Percentiles rank a stretch among this genome's conserved stretches.
Conservation (phyloP, 2,329 filamentous ascomycete species). For the Ilyonectria robusta region DNA sequence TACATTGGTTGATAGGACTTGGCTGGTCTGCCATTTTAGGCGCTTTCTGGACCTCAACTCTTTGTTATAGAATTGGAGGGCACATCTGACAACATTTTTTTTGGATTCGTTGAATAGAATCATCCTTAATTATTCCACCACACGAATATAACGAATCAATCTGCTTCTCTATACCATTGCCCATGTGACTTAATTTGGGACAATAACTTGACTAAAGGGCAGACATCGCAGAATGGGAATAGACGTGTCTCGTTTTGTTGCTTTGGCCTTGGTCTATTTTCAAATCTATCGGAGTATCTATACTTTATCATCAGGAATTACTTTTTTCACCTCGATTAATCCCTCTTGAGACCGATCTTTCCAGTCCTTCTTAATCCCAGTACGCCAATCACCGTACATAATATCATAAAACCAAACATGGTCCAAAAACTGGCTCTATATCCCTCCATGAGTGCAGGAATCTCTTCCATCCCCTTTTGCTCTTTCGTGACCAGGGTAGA, state of each 20-base stretch:
- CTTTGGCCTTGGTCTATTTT: background rate
- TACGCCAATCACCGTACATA: slow-evolving; percentile 55
- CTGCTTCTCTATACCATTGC: background rate
- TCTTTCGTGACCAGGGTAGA: slow-evolving; percentile 55
- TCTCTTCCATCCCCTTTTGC: slow-evolving; percentile 41
- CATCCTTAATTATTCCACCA: background rate
- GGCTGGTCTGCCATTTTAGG: background rate
- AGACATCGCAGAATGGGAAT: background rate
- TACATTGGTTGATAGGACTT: background rate
- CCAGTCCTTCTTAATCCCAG: slow-evolving; percentile 60
- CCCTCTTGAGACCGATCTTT: slow-evolving; percentile 62
- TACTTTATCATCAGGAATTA: background rate
- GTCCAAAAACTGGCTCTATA: slow-evolving; percentile 67
- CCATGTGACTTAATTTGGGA: background rate
- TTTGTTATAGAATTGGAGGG: background rate
- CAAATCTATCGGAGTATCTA: background rate
- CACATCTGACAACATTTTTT: slow-evolving; percentile 2
- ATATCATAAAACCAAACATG: slow-evolving; percentile 63
- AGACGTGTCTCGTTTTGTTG: background rate
- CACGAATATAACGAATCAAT: background rate
- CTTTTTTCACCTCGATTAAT: slow-evolving; percentile 37
- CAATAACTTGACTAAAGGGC: background rate
- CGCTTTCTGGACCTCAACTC: background rate
- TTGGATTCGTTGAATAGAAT: background rate
- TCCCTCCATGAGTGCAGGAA: slow-evolving; percentile 59